Evolutionary conservation across 257 asterid species (phyloP).

Genomic region (Solanum medicagineum): DNA sequence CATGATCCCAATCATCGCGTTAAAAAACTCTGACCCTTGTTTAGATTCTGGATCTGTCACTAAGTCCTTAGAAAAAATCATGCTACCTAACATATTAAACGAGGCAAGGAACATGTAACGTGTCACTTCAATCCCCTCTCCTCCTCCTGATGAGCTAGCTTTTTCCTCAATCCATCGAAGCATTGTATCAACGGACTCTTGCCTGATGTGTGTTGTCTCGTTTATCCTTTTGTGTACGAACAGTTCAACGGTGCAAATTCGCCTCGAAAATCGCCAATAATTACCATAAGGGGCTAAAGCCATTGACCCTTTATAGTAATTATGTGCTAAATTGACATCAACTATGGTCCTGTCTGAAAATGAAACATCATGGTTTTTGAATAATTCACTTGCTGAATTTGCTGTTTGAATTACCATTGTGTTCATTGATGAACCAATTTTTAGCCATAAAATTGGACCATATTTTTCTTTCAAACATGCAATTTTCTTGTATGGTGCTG

Average conservation of each 20-base stretch:
- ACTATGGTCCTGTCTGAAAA: slow-evolving; percentile 27
- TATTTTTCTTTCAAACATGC: slow-evolving; percentile 13
- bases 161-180: slow-evolving; percentile 27
- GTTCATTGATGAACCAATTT: slow-evolving; percentile 28
- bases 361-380: slow-evolving; percentile 33
- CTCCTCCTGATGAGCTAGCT: neutral
- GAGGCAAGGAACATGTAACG: slow-evolving; percentile 44
- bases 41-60: slow-evolving; percentile 22
- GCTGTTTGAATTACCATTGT: slow-evolving; percentile 28
- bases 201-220: neutral
- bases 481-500: slow-evolving; percentile 22
- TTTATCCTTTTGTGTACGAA: slow-evolving; percentile 1
- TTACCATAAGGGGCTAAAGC: slow-evolving; percentile 52
- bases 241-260: slow-evolving; percentile 46
- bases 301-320: slow-evolving; percentile 25
- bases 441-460: slow-evolving; percentile 40
- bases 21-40: slow-evolving; percentile 35
- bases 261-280: slow-evolving; percentile 41
- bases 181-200: neutral
- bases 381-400: neutral
- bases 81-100: slow-evolving; percentile 46
- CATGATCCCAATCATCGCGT: slow-evolving; percentile 36
- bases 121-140: slow-evolving; percentile 20
- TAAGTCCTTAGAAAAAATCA: slow-evolving; percentile 40
- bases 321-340: slow-evolving; percentile 30